These are phyloP conservation scores for Hortaea werneckii DNA, from an alignment of 2,329 filamentous ascomycete species.

Conservation along the genomic window DNA sequence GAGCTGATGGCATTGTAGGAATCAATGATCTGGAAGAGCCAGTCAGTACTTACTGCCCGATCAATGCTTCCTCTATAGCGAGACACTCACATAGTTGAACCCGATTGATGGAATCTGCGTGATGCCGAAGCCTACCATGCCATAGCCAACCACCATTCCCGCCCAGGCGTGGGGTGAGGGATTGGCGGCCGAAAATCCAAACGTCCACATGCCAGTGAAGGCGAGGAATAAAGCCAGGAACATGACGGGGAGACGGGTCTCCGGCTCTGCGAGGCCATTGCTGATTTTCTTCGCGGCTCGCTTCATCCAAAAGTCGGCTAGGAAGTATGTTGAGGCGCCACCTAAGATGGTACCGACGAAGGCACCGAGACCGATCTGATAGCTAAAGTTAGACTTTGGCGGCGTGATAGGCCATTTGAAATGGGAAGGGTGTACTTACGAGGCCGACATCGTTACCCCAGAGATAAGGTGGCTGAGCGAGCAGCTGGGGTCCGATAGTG, in stretches of 20 bases:
- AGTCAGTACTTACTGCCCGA: no score
- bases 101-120: conserved; percentile 34
- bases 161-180: conserved; percentile 28
- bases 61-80: no score
- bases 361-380: conserved; percentile 28
- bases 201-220: conserved; percentile 28
- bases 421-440: no score
- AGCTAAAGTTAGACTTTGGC: no score
- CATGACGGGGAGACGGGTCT: conserved; percentile 29
- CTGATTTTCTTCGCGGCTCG: conserved; percentile 25
- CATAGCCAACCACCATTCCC: conserved; percentile 29
- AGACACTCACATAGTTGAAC: conserved; percentile 29
- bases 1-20: conserved; percentile 37
- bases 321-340: conserved; percentile 27
- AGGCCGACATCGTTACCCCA: conserved; percentile 32
- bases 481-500: conserved; percentile 28
- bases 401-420: no score
- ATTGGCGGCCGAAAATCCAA: conserved; percentile 32
- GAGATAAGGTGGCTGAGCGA: conserved; percentile 31
- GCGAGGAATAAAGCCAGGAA: conserved; percentile 30
- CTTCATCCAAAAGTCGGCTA: conserved; percentile 29
- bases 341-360: conserved; percentile 28
- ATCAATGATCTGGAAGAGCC: conserved; percentile 36
- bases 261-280: conserved; percentile 31
- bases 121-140: conserved; percentile 32